Conservation (phyloP, 352 stramenopile genomes). For the Plasmopara viticola region DNA sequence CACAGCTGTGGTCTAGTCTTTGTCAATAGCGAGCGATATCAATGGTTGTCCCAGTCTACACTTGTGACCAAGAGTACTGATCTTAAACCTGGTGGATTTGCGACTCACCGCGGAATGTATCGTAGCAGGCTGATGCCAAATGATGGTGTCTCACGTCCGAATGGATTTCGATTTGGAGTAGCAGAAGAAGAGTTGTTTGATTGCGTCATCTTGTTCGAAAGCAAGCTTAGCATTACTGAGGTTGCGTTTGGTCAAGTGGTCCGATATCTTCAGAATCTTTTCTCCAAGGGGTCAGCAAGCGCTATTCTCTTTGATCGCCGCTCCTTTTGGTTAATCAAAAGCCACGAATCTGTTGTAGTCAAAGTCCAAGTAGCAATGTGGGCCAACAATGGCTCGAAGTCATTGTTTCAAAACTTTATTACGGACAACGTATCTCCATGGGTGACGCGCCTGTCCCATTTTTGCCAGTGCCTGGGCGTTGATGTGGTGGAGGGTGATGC, state of each 20-base stretch:
- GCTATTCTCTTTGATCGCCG: conserved; percentile 4
- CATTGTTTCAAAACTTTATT: conserved; percentile 6
- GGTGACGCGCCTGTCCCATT: background rate
- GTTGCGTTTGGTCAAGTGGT: conserved; percentile 3
- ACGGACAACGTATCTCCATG: conserved; percentile 2
- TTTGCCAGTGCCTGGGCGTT: background rate
- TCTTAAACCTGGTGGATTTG: conserved; percentile 1
- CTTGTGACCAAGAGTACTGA: background rate
- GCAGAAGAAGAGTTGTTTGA: conserved; percentile 4
- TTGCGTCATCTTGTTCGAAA: conserved; percentile 2
- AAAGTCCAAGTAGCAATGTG: background rate
- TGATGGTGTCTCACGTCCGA: background rate
- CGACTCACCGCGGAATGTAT: conserved; percentile 1
- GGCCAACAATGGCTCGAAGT: conserved; percentile 1
- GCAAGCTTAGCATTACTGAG: background rate
- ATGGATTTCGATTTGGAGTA: conserved; percentile 3
- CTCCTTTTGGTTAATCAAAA: conserved; percentile 5
- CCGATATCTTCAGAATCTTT: conserved; percentile 3
- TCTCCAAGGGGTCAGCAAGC: background rate
- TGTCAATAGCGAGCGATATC: conserved; percentile 1
- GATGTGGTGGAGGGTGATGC: conserved; percentile 4
- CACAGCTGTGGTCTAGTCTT: background rate
- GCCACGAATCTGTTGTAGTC: conserved; percentile 2
- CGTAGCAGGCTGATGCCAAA: background rate
- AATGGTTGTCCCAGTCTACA: conserved; percentile 1